phyloP scores from a whole-genome alignment of 768 basidiomycete genomes.

The Phaeolepiota aurea region DNA sequence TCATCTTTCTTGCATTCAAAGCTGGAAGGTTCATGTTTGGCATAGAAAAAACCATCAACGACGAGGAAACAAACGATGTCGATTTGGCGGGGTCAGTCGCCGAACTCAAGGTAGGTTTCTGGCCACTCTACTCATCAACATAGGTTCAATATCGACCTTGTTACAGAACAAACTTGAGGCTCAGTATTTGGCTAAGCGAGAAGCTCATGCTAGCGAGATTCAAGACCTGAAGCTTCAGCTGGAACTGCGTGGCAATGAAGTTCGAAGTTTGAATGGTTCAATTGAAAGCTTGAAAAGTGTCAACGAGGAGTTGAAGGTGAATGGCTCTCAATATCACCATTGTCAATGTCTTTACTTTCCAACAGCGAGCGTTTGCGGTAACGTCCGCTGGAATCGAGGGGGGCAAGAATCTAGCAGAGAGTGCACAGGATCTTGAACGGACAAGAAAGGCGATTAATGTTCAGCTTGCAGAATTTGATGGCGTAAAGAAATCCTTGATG shows the following conservation, averaged over 20 bases:
- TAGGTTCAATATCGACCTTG: conserved; percentile 10
- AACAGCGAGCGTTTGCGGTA: conserved; percentile 90
- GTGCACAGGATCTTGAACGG: conserved; percentile 93
- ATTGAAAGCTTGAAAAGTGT: conserved; percentile 92
- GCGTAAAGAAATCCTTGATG: conserved; percentile 98
- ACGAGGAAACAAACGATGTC: conserved; percentile 79
- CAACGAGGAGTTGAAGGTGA: conserved; percentile 96
- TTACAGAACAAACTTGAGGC: conserved; percentile 84
- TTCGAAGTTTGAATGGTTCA: conserved; percentile 73
- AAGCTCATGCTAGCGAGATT: conserved; percentile 80
- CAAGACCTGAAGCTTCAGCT: conserved; percentile 84
- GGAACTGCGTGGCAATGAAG: conserved; percentile 76
- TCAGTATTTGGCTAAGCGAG: conserved; percentile 89
- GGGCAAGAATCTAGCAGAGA: conserved; percentile 93
- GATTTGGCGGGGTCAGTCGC: conserved; percentile 79
- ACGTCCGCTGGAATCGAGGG: conserved; percentile 97
- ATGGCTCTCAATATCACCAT: conserved; percentile 7
- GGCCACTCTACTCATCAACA: conserved; percentile 2
- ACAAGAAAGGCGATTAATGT: conserved; percentile 95
- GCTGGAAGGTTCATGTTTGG: neutral
- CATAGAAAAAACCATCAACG: conserved; percentile 84
- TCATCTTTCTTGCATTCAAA: conserved; percentile 3
- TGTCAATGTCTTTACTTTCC: conserved; percentile 4
- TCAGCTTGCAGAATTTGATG: conserved; percentile 98
- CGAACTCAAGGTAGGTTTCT: conserved; percentile 85